These are phyloP conservation scores for Torulaspora indica DNA, from an alignment of 805 yeast genomes.

Conservation along the genomic window DNA sequence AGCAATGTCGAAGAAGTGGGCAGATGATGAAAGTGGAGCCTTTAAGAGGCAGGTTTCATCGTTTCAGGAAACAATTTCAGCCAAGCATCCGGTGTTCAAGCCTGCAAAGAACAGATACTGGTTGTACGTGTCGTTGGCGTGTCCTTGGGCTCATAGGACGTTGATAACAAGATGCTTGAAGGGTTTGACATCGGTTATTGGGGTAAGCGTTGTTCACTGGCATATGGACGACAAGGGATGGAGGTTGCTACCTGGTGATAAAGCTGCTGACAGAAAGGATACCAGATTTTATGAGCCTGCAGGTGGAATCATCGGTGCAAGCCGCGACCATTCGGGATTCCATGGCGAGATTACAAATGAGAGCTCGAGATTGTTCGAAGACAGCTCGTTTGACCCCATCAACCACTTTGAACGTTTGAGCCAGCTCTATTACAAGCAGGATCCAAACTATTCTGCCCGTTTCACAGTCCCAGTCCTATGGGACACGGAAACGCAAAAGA, in stretches of 20 bases:
- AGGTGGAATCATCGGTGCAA: slow-evolving; percentile 21
- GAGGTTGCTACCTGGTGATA: slow-evolving; percentile 49
- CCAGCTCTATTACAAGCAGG: slow-evolving; percentile 69
- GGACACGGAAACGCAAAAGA: slow-evolving; percentile 77
- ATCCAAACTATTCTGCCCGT: slow-evolving; percentile 73
- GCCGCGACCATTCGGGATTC: slow-evolving; percentile 10
- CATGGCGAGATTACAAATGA: slow-evolving; percentile 20
- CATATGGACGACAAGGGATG: slow-evolving; percentile 84
- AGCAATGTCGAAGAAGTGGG: slow-evolving; percentile 30
- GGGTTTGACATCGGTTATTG: slow-evolving; percentile 59
- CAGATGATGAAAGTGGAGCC: slow-evolving; percentile 44
- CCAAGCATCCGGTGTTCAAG: slow-evolving; percentile 56
- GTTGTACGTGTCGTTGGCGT: slow-evolving; percentile 78
- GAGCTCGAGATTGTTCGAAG: slow-evolving; percentile 23
- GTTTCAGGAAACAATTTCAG: slow-evolving; percentile 64
- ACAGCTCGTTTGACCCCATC: slow-evolving; percentile 53
- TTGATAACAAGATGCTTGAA: slow-evolving; percentile 68
- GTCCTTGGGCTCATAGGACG: slow-evolving; percentile 95
- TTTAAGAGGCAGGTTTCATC: slow-evolving; percentile 49
- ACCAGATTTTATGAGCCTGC: slow-evolving; percentile 12
- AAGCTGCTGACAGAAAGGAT: slow-evolving; percentile 11
- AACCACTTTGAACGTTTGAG: slow-evolving; percentile 57
- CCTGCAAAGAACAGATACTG: slow-evolving; percentile 83
- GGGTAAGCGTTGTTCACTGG: slow-evolving; percentile 84
- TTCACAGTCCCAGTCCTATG: slow-evolving; percentile 91